phyloP scores from a whole-genome alignment of 2,329 filamentous ascomycete species.

The Gyromitra esculenta region DNA sequence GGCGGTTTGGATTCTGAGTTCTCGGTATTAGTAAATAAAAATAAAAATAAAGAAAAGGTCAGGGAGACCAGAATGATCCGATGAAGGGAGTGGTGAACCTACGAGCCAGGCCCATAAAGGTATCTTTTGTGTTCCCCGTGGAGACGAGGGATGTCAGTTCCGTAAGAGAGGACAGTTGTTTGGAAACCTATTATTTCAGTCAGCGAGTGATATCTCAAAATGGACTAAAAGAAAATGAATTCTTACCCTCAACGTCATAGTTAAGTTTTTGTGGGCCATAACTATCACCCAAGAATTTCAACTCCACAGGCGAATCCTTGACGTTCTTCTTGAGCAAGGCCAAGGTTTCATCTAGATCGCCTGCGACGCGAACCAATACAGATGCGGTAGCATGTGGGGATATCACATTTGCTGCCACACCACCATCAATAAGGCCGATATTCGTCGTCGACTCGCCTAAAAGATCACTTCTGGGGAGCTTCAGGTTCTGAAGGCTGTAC shows the following conservation, averaged over 20 bases:
- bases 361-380: constrained; percentile 82
- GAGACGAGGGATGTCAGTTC: constrained; percentile 87
- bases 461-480: constrained; percentile 77
- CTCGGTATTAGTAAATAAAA: constrained; percentile 63
- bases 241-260: constrained; percentile 77
- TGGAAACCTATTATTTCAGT: constrained; percentile 71
- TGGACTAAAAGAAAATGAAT: not conserved
- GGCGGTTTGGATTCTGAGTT: constrained; percentile 79
- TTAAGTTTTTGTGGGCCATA: constrained; percentile 83
- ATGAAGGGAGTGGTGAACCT: constrained; percentile 21
- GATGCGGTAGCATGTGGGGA: constrained; percentile 75
- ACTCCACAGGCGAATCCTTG: constrained; percentile 65
- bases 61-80: constrained; percentile 58
- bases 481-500: constrained; percentile 71
- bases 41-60: constrained; percentile 57
- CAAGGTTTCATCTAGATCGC: constrained; percentile 65
- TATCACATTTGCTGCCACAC: constrained; percentile 89
- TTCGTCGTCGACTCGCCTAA: constrained; percentile 93
- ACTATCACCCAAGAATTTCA: constrained; percentile 70
- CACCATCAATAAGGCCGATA: constrained; percentile 78
- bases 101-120: constrained; percentile 71
- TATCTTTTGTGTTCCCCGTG: constrained; percentile 73
- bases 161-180: constrained; percentile 86
- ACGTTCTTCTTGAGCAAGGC: constrained; percentile 63
- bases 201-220: constrained; percentile 41